Conservation (phyloP, 139 green algal species). For the Chlorella sp. region DNA sequence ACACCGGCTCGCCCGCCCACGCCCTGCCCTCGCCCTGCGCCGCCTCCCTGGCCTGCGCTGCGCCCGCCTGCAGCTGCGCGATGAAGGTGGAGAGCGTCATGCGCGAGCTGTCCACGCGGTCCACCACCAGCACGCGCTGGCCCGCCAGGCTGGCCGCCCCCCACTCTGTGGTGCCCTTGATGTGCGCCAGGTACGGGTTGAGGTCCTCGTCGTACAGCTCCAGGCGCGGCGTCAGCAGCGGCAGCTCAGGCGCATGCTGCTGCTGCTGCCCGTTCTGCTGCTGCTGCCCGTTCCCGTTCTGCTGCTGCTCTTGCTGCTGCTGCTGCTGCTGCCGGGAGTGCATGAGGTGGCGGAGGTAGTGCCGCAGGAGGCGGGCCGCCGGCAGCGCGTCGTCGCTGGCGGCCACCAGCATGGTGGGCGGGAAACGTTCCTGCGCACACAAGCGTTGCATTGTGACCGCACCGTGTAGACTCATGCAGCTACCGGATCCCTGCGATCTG, state of each 20-base stretch:
- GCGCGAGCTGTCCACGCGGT: conserved; percentile 14
- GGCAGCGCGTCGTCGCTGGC: conserved; percentile 5
- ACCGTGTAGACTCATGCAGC: background rate
- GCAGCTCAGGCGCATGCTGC: background rate
- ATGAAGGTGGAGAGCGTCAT: conserved; percentile 11
- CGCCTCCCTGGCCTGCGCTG: background rate
- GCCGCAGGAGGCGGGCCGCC: conserved; percentile 7
- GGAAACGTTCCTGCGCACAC: background rate
- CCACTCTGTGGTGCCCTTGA: background rate
- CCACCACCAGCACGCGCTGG: conserved; percentile 18
- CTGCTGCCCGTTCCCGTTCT: too few relatives aligned
- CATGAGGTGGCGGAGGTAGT: conserved; percentile 11
- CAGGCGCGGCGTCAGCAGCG: conserved; percentile 8
- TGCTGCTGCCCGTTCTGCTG: too few relatives aligned
- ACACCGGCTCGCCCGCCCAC: conserved; percentile 1
- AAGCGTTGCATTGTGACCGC: too few relatives aligned
- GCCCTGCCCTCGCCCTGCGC: background rate
- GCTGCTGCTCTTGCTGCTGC: too few relatives aligned
- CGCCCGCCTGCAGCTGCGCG: background rate
- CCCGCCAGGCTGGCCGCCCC: conserved; percentile 3
- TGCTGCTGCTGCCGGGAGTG: too few relatives aligned
- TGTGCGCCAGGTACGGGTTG: conserved; percentile 15
- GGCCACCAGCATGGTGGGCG: background rate
- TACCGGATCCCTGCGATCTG: too few relatives aligned
- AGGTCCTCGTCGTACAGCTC: conserved; percentile 21